Base-by-base conservation (phyloP, 1,284 basidiomycete genomes). In the Microbotryum saponariae region DNA sequence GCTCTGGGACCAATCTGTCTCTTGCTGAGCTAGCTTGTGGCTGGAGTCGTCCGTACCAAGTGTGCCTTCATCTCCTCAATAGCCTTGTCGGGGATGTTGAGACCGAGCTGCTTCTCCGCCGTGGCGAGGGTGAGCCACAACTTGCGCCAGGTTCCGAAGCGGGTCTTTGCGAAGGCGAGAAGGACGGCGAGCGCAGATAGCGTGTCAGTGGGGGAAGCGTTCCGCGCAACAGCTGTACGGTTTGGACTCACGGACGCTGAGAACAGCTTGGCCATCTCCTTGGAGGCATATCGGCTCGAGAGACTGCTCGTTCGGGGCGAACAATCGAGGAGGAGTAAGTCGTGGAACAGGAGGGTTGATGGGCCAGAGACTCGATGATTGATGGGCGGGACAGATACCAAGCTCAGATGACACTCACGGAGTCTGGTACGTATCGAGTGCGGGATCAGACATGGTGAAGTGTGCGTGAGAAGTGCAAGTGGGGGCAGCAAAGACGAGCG, bases 201-300 rank as follows among this genome's bases (percentile, higher is more conserved):
- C 6, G 37, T 51, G 29, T 21, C 9, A 59, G 58, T 37, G 25
- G 29, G 23, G 10, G 7, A 10, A 10, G 12, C 21, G 12, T 27
- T 23, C 20, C n/a, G 20, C 18, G 1, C 37, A 16, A 16, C 18
- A n/a, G 37, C 51, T 12, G n/a, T 18, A 18, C 5, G 14, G 0
- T 6, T 18, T 42, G 4, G 14, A 69, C 76, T 60, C 71, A 93
- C 92, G 57, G 85, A 85, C 60, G 88, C 83, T 49, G 93, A 97
- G 80, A 97, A 98, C 60, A 98, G 83, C 77, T 90, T 82, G 16
- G 91, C 87, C 94, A 97, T 97, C 78, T 97, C 94, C 76, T 94
- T 94, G 81, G 89, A 93, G 25, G 96, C 96, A 89, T 98, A 98
- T 60, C 94, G 92, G 74, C 92, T 96, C 46, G 70, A 72, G 23